These are phyloP conservation scores for Penicillium psychrosexuale DNA, from an alignment of 2,329 filamentous ascomycete species.

Conservation along the genomic window DNA sequence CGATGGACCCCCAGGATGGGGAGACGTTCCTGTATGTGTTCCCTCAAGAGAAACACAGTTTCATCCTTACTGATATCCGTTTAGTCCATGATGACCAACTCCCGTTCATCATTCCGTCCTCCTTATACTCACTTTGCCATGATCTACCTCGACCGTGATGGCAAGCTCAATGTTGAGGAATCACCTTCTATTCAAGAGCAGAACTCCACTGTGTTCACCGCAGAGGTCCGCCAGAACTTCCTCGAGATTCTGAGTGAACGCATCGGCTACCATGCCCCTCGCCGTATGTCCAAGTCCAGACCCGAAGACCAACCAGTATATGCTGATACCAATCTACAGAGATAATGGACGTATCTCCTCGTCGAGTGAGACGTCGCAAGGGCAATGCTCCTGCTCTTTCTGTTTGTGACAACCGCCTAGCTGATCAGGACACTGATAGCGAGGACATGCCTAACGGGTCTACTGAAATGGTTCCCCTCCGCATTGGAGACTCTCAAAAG, in stretches of 20 bases:
- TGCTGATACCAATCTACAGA: constrained; percentile 8
- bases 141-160: constrained; percentile 37
- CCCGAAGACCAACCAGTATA: not conserved
- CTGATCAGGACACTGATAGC: constrained; percentile 23
- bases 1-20: constrained; percentile 31
- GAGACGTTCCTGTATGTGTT: constrained; percentile 28
- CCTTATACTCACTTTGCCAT: constrained; percentile 37
- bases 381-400: constrained; percentile 19
- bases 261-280: constrained; percentile 29
- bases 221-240: constrained; percentile 36
- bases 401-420: constrained; percentile 16
- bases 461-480: constrained; percentile 30
- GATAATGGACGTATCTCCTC: constrained; percentile 20
- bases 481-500: constrained; percentile 40
- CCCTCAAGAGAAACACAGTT: not conserved
- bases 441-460: constrained; percentile 23
- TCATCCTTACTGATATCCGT: not conserved
- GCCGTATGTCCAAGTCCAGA: constrained; percentile 25
- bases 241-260: constrained; percentile 34
- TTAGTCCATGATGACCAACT: constrained; percentile 29
- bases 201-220: constrained; percentile 31
- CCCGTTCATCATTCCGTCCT: constrained; percentile 26
- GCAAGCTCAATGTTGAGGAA: constrained; percentile 33
- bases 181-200: constrained; percentile 34
- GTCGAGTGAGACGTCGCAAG: constrained; percentile 32